These are phyloP conservation scores for Patellaria atrata DNA, from an alignment of 495 filamentous ascomycete species.

Conservation along the genomic window DNA sequence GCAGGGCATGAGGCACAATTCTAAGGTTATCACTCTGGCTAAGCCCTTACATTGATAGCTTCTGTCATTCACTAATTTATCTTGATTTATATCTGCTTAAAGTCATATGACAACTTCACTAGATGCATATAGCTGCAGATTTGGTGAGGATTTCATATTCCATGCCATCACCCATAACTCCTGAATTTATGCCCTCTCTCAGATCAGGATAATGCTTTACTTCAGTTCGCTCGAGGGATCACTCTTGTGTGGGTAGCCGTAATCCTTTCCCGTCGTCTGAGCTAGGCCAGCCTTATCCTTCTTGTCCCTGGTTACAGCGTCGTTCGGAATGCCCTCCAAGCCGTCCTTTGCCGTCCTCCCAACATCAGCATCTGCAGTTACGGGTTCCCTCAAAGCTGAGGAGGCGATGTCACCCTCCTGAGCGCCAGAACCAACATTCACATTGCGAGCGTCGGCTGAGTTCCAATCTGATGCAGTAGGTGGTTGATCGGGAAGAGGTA, in stretches of 20 bases:
- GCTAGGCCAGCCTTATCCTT: conserved; percentile 21
- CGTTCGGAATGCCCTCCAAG: conserved; percentile 25
- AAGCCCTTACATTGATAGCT: no score
- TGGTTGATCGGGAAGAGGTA: conserved; percentile 66
- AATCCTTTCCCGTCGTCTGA: conserved; percentile 25
- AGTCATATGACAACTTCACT: no score
- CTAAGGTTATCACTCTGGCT: no score
- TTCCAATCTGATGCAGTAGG: conserved; percentile 63
- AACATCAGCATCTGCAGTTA: conserved; percentile 23
- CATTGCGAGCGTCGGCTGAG: conserved; percentile 48
- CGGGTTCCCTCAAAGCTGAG: conserved; percentile 28
- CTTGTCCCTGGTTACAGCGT: conserved; percentile 24
- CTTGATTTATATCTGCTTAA: no score
- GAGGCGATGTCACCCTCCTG: conserved; percentile 36
- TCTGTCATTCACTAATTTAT: no score
- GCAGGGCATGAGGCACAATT: no score
- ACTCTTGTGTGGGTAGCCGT: conserved; percentile 25
- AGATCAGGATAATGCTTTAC: no score
- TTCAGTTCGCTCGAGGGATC: conserved; percentile 12
- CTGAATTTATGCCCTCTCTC: no score
- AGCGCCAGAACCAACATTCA: conserved; percentile 53
- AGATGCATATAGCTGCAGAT: no score
- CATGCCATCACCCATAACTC: no score
- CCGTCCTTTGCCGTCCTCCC: conserved; percentile 22
- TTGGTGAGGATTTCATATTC: no score